Conservation (phyloP, 805 yeast genomes). For the Metschnikowia baotianmanensis region DNA sequence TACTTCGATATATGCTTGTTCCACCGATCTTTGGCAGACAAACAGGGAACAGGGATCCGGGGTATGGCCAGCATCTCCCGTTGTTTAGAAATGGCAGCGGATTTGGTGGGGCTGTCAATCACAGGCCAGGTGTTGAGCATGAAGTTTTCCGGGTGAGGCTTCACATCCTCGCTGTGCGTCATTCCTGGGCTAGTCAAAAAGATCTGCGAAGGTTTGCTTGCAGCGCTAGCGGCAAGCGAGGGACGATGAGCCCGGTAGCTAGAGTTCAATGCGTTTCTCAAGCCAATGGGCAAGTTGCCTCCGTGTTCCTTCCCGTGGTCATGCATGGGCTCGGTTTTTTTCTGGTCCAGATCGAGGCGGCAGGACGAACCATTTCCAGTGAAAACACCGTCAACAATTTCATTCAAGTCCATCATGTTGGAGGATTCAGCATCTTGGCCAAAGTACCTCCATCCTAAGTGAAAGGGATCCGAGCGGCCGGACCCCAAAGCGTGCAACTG, state of each 20-base stretch:
- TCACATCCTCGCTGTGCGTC: slow-evolving; percentile 1
- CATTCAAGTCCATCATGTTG: slow-evolving; percentile 6
- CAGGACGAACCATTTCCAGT: neutral
- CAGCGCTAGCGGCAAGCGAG: neutral
- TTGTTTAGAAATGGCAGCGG: neutral
- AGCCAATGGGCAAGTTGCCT: slow-evolving; percentile 9
- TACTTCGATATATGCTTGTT: slow-evolving; percentile 3
- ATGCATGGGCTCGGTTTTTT: neutral
- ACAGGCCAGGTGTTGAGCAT: slow-evolving; percentile 12
- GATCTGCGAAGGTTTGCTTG: neutral
- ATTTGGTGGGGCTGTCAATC: slow-evolving; percentile 1
- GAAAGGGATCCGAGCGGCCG: slow-evolving; percentile 3
- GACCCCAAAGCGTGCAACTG: slow-evolving; percentile 2
- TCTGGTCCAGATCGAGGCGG: neutral
- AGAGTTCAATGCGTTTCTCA: slow-evolving; percentile 8
- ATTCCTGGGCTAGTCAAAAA: neutral
- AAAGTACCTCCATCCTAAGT: slow-evolving; percentile 6
- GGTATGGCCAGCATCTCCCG: slow-evolving; percentile 1
- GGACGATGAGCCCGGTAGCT: slow-evolving; percentile 4
- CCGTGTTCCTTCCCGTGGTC: neutral
- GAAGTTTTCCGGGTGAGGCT: slow-evolving; percentile 7
- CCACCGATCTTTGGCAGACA: slow-evolving; percentile 13
- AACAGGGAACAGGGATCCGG: slow-evolving; percentile 8
- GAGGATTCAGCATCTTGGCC: slow-evolving; percentile 2
- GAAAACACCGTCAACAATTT: slow-evolving; percentile 11